Conservation (phyloP, 768 basidiomycete genomes). For the Lactarius trivialis region DNA sequence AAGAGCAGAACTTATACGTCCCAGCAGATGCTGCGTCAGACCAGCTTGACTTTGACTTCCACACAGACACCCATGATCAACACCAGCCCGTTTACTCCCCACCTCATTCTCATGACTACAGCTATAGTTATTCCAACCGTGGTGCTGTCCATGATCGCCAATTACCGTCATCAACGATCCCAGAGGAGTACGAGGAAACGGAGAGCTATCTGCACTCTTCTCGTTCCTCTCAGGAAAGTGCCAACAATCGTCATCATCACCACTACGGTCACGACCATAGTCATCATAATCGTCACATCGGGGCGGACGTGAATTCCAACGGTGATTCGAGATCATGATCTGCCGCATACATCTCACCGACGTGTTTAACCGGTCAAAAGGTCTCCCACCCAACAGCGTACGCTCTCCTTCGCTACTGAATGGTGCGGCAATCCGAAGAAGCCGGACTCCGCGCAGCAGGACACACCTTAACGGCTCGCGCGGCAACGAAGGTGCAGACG, state of each 20-base stretch:
- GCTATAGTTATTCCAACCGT: constrained; percentile 22
- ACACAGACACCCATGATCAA: constrained; percentile 24
- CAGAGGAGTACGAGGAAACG: constrained; percentile 17
- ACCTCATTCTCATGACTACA: constrained; percentile 18
- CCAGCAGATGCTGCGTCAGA: constrained; percentile 64
- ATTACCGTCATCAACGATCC: constrained; percentile 17
- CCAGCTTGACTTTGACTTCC: constrained; percentile 26
- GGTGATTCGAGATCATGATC: constrained; percentile 23
- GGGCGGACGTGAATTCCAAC: constrained; percentile 17
- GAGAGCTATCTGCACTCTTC: constrained; percentile 17
- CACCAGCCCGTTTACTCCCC: constrained; percentile 23
- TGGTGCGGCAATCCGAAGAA: background rate
- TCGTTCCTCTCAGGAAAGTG: constrained; percentile 15
- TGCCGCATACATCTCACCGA: constrained; percentile 12
- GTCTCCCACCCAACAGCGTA: constrained; percentile 12
- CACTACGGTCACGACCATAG: constrained; percentile 13
- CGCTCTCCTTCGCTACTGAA: constrained; percentile 10
- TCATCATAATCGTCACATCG: constrained; percentile 17
- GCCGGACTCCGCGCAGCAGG: background rate
- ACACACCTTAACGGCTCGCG: constrained; percentile 3
- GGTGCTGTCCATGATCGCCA: constrained; percentile 12
- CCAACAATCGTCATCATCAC: constrained; percentile 4
- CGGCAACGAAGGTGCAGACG: background rate
- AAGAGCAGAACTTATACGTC: constrained; percentile 63
- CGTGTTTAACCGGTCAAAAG: constrained; percentile 18